Base-by-base conservation (phyloP, 495 filamentous ascomycete species). In the Penicillium samsonianum region DNA sequence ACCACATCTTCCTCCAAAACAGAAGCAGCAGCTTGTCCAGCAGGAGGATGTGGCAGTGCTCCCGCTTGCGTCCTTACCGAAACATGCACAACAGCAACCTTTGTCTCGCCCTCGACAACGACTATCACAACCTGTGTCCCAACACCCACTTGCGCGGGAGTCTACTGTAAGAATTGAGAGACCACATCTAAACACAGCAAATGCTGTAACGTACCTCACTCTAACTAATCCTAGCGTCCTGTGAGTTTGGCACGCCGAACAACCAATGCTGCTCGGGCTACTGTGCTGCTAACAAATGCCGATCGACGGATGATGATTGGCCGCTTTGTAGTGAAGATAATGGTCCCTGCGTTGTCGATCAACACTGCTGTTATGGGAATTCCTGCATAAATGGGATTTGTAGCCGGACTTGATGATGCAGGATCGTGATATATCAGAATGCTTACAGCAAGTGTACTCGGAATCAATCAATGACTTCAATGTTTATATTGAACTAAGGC, bases 111-210 rank as follows among this genome's bases (percentile, higher is more conserved):
- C 4, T 43, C 46, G n/a, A 55, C 68, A n/a, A 73, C 72, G 0
- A 70, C 67, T 4, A 35, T 70, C 14, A 71, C 65, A 0, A 67
- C 69, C 46, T 74, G 69, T 25, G 62, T 72, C 5, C 70, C 72
- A 2, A 70, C 65, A 0, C 46, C 70, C 5, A 74, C 72, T 19
- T 74, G 72, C 37, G 40, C 70, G 4, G 59, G 60, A 2, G 65
- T 73, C 8, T 75, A 73, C 45, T 43, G 72, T 74, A 58, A 59
- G 69, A 28, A 26, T 5, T 16, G 7, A 11, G 2, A 35, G 22
- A 23, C 23, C 22, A 25, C 11, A 54, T 30, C 26, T 25, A 55
- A 11, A 3, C 26, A 35, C 19, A 38, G n/a, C n/a, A n/a, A n/a
- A 35, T 12, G 31, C 10, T 14, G 10, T n/a, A 20, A 20, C 16